A percentile compares a stretch with the other conserved stretches of the same genome.
Evolutionary conservation across 2,329 filamentous ascomycete genomes (phyloP).

Genomic region (Fusarium graminum): DNA sequence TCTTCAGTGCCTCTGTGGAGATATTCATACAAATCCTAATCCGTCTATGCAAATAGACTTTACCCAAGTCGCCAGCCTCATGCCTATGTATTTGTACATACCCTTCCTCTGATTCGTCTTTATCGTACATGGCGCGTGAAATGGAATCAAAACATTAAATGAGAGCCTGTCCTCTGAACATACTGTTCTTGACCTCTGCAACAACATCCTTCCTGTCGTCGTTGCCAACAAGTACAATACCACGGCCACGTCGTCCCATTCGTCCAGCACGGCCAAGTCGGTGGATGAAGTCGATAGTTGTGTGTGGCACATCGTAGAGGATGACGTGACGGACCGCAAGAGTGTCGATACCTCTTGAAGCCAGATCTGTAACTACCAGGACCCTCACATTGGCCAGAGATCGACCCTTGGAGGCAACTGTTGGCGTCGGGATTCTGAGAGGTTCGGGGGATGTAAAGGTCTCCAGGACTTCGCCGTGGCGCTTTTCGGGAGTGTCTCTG

Average conservation of each 20-base stretch:
- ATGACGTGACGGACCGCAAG: conserved; percentile 91
- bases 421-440: conserved; percentile 51
- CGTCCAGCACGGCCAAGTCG: conserved; percentile 90
- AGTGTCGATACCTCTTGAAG: conserved; percentile 94
- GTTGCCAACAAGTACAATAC: conserved; percentile 90
- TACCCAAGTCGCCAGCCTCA: conserved; percentile 1
- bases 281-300: conserved; percentile 98
- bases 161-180: conserved; percentile 84
- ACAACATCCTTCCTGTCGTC: conserved; percentile 92
- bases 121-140: conserved; percentile 43
- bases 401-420: conserved; percentile 57
- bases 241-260: conserved; percentile 90
- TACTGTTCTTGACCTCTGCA: conserved; percentile 88
- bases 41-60: conserved; percentile 18
- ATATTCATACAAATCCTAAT: conserved; percentile 27
- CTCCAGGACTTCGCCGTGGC: conserved; percentile 81
- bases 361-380: conserved; percentile 92
- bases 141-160: conserved; percentile 62
- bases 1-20: conserved; percentile 20
- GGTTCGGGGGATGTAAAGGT: conserved; percentile 74
- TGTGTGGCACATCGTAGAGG: conserved; percentile 97
- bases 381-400: conserved; percentile 84
- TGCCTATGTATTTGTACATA: conserved; percentile 33
- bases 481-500: conserved; percentile 83
- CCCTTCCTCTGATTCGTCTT: conserved; percentile 26